Evolutionary conservation across 495 filamentous ascomycete species (phyloP).

Genomic region (Trichoderma virens): DNA sequence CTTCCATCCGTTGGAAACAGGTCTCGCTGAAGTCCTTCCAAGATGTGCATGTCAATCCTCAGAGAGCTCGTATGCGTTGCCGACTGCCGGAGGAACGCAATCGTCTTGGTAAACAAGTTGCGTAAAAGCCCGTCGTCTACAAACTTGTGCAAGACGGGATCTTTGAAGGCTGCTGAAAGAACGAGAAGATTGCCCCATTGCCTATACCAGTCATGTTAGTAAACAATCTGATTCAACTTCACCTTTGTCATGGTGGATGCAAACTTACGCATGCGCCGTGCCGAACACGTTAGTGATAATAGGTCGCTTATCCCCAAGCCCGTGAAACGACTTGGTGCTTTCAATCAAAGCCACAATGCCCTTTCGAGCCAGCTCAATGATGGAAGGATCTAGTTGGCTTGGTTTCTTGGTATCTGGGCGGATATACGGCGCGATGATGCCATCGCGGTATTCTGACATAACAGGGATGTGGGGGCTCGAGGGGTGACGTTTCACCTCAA

Average conservation of each 20-base stretch:
- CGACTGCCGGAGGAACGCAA: constrained; percentile 56
- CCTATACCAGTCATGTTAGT: constrained; percentile 35
- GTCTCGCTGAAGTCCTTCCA: constrained; percentile 52
- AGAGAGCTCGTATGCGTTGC: constrained; percentile 61
- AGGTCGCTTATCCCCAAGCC: constrained; percentile 52
- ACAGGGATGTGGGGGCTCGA: constrained; percentile 9
- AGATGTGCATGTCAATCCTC: constrained; percentile 56
- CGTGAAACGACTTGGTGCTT: constrained; percentile 83
- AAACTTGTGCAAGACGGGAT: constrained; percentile 44
- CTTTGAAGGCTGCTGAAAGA: constrained; percentile 66
- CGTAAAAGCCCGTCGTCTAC: constrained; percentile 45
- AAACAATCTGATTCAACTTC: background rate
- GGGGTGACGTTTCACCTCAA: constrained; percentile 21
- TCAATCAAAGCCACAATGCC: constrained; percentile 69
- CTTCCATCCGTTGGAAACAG: constrained; percentile 27
- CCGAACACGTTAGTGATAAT: constrained; percentile 93
- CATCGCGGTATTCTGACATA: constrained; percentile 15
- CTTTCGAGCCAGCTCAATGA: constrained; percentile 43
- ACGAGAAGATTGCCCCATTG: constrained; percentile 97
- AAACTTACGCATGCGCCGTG: constrained; percentile 89
- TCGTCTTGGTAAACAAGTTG: constrained; percentile 54
- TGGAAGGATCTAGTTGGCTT: constrained; percentile 38
- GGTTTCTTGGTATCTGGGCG: constrained; percentile 17
- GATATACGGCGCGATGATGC: constrained; percentile 26
- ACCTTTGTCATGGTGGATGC: background rate